Percentiles rank a stretch among this genome's conserved stretches.
Evolutionary conservation across 202 grass and related monocot species (phyloP).

Genomic region (Cymbopogon flexuosus): DNA sequence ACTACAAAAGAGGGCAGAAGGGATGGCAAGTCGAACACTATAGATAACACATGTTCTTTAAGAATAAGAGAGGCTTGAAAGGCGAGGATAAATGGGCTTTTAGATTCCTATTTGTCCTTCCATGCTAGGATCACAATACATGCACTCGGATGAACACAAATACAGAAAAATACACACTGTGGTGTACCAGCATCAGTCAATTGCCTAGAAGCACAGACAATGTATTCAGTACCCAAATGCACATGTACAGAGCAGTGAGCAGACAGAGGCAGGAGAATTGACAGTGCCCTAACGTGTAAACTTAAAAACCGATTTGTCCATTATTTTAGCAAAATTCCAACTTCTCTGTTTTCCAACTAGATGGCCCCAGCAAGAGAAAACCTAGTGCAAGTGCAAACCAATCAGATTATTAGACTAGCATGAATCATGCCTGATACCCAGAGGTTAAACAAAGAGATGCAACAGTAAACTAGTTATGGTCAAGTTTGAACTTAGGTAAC

Average conservation of each 20-base stretch:
- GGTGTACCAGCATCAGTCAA: neutral
- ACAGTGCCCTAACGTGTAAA: neutral
- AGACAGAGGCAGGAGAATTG: neutral
- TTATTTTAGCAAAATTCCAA: neutral
- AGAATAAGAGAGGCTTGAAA: neutral
- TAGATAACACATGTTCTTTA: neutral
- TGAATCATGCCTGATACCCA: neutral
- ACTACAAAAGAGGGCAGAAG: neutral
- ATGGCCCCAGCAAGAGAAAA: neutral
- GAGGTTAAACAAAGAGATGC: neutral
- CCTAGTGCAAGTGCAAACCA: neutral
- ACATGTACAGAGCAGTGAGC: neutral
- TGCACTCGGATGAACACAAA: neutral
- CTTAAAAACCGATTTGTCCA: neutral
- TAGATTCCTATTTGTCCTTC: neutral
- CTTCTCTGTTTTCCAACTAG: neutral
- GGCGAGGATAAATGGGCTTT: neutral
- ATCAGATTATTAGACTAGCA: neutral
- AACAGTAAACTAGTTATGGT: neutral
- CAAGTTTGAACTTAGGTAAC: neutral
- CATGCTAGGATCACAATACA: neutral
- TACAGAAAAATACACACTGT: neutral
- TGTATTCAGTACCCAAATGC: neutral
- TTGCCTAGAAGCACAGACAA: neutral
- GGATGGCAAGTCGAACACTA: neutral